Evolutionary conservation across 352 stramenopile genomes (phyloP).

Genomic region (Globisporangium canariense): DNA sequence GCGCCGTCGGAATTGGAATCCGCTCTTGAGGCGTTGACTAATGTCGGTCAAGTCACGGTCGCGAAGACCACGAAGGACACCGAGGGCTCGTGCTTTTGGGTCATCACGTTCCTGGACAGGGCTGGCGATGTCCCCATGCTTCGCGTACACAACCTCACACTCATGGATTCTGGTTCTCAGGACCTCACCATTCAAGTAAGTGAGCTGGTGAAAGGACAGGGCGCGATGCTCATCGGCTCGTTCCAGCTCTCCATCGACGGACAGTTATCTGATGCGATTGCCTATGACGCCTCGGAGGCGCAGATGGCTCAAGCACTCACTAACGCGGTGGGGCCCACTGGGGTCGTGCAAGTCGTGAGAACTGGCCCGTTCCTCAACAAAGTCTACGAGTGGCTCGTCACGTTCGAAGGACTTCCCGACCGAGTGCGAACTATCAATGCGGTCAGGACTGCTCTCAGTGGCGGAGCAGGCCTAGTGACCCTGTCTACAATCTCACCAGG

Average conservation of each 20-base stretch:
- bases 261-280: conserved; percentile 16
- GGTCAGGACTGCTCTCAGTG: conserved; percentile 19
- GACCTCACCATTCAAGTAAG: conserved; percentile 38
- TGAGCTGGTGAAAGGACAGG: conserved; percentile 47
- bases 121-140: conserved; percentile 51
- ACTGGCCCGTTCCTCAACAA: conserved; percentile 42
- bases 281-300: conserved; percentile 34
- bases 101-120: conserved; percentile 52
- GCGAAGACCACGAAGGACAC: conserved; percentile 25
- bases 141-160: conserved; percentile 34
- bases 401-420: conserved; percentile 31
- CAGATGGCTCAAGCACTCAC: conserved; percentile 23
- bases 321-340: background rate
- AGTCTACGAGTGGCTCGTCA: conserved; percentile 37
- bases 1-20: conserved; percentile 35
- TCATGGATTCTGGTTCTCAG: conserved; percentile 39
- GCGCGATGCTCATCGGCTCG: conserved; percentile 33
- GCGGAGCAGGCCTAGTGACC: conserved; percentile 23
- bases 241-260: conserved; percentile 48
- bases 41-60: conserved; percentile 34
- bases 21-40: conserved; percentile 45
- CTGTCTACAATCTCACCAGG: conserved; percentile 22
- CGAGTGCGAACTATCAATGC: conserved; percentile 25
- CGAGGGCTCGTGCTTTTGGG: conserved; percentile 49
- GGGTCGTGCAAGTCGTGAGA: conserved; percentile 22